phyloP scores from a whole-genome alignment of 306 rosid species.

The Cucurbita argyrosperma region DNA sequence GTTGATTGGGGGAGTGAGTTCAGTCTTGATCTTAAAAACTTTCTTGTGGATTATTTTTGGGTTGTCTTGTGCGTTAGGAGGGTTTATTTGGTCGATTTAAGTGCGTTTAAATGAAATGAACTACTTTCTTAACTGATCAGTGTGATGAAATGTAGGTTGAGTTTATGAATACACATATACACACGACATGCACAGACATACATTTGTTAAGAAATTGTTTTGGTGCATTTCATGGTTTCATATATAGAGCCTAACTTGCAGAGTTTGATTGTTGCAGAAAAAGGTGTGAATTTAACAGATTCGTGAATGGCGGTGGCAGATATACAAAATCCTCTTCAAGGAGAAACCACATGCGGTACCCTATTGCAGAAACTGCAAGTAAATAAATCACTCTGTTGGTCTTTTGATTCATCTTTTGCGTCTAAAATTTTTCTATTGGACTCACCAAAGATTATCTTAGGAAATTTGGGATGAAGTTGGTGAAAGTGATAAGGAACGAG shows the following conservation, averaged over 20 bases:
- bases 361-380: conserved; percentile 87
- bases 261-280: conserved; percentile 25
- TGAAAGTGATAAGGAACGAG: conserved; percentile 84
- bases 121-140: neutral
- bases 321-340: conserved; percentile 52
- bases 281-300: conserved; percentile 20
- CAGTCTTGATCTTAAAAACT: conserved; percentile 10
- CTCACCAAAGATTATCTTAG: conserved; percentile 19
- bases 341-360: conserved; percentile 74
- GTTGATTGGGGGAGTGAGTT: neutral
- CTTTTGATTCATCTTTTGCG: neutral
- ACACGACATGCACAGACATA: neutral
- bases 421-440: neutral
- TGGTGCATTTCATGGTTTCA: neutral
- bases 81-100: conserved; percentile 5
- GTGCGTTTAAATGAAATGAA: neutral
- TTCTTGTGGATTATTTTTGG: neutral
- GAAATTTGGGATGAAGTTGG: conserved; percentile 99
- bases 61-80: conserved; percentile 2
- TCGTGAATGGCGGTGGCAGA: conserved; percentile 72
- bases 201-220: neutral
- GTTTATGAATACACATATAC: neutral
- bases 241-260: neutral
- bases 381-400: conserved; percentile 6
- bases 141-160: neutral